A percentile compares a stretch with the other conserved stretches of the same genome.
Conservation (phyloP, 2,329 filamentous ascomycete genomes). For the Amesomyces nigricolor region DNA sequence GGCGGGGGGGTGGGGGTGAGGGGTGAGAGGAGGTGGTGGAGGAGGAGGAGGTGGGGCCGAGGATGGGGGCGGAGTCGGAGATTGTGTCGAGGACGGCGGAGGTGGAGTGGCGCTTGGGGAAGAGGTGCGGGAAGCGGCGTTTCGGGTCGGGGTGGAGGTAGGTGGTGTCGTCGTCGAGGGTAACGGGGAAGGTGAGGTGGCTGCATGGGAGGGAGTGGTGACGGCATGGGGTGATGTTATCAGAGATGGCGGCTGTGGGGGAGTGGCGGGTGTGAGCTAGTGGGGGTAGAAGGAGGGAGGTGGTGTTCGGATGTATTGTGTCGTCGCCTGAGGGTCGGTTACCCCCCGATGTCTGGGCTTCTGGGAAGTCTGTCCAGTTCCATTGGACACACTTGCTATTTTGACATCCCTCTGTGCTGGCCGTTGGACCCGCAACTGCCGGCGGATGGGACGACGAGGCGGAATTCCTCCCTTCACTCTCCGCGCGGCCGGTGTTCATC, state of each 20-base stretch:
- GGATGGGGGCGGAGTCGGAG: background rate
- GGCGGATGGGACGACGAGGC: slow-evolving; percentile 17
- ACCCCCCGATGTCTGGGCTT: background rate
- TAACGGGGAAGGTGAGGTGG: background rate
- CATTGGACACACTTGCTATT: slow-evolving; percentile 14
- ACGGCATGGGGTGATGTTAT: background rate
- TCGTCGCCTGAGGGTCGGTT: slow-evolving; percentile 14
- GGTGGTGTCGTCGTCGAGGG: background rate
- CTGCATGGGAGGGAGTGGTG: background rate
- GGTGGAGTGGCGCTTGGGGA: background rate
- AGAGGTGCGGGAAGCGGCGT: background rate
- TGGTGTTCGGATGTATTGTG: slow-evolving; percentile 2
- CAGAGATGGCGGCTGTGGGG: background rate
- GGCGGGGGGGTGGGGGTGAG: slow-evolving; percentile 34
- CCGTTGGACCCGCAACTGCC: background rate
- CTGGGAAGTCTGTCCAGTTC: slow-evolving; percentile 23
- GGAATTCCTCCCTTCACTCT: slow-evolving; percentile 14
- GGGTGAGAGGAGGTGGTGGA: background rate
- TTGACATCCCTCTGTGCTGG: background rate
- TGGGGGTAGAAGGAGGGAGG: slow-evolving; percentile 9
- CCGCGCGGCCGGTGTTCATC: slow-evolving; percentile 12
- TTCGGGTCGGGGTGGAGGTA: background rate
- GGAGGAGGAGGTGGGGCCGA: background rate
- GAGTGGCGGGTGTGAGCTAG: slow-evolving; percentile 7
- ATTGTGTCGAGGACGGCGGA: background rate